Evolutionary conservation across 805 yeast species (phyloP).

Genomic region (Saturnispora quitensis): DNA sequence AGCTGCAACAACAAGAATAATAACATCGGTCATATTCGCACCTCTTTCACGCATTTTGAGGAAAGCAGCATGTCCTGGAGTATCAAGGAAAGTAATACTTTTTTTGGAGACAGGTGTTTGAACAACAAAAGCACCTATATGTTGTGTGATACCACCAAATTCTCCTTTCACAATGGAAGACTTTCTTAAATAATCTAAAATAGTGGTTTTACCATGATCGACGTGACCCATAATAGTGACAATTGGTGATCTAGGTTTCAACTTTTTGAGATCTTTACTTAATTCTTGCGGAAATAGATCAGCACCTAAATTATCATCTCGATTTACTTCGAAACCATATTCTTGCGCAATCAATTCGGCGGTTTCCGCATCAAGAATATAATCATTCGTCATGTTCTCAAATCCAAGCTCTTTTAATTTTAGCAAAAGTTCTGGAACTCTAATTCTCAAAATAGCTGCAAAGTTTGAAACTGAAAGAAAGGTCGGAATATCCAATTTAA

Average conservation of each 20-base stretch:
- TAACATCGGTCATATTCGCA: conserved; percentile 87
- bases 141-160: conserved; percentile 96
- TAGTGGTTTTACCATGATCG: conserved; percentile 96
- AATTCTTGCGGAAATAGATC: conserved; percentile 51
- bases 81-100: conserved; percentile 81
- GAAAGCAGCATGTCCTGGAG: conserved; percentile 98
- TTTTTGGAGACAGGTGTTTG: conserved; percentile 66
- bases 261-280: conserved; percentile 35
- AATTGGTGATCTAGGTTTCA: conserved; percentile 77
- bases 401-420: conserved; percentile 66
- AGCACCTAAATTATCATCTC: conserved; percentile 48
- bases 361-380: conserved; percentile 77
- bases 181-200: conserved; percentile 76
- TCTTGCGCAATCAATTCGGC: conserved; percentile 86
- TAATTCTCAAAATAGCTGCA: conserved; percentile 59
- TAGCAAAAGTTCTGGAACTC: conserved; percentile 49
- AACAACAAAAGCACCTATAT: conserved; percentile 93
- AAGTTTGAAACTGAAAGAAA: conserved; percentile 73
- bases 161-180: conserved; percentile 78
- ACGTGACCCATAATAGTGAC: conserved; percentile 99
- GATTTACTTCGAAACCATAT: conserved; percentile 58
- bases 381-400: conserved; percentile 59
- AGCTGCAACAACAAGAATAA: conserved; percentile 88
- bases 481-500: conserved; percentile 48
- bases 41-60: conserved; percentile 95